Evolutionary conservation across 345 rosid genomes (phyloP).

Genomic region (Populus euphratica): DNA sequence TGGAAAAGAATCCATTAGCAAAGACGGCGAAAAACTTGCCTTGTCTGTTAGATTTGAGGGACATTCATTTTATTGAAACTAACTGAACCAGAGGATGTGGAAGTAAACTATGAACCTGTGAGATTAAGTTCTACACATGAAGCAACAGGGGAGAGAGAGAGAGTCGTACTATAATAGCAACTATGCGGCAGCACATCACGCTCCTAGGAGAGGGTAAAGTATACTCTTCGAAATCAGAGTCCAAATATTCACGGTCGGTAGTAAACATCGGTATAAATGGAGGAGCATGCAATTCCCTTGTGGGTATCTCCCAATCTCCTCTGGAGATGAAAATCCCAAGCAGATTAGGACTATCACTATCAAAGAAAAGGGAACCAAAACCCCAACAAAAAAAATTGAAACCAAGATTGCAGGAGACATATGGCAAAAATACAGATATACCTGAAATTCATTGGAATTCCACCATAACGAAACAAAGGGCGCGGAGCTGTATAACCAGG

Average conservation of each 20-base stretch:
- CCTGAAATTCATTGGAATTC: slow-evolving; percentile 61
- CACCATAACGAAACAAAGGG: slow-evolving; percentile 50
- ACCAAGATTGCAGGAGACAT: neutral
- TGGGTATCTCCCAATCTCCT: slow-evolving; percentile 61
- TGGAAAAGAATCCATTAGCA: neutral
- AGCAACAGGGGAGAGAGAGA: slow-evolving; percentile 16
- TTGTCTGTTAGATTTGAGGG: neutral
- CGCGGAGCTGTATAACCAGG: slow-evolving; percentile 63
- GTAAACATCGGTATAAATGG: slow-evolving; percentile 46
- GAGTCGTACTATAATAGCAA: slow-evolving; percentile 58
- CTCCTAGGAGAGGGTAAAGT: slow-evolving; percentile 47
- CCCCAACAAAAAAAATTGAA: neutral
- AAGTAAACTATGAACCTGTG: neutral
- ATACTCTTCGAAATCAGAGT: slow-evolving; percentile 45
- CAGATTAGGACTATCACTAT: neutral
- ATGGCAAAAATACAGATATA: slow-evolving; percentile 15
- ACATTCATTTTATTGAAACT: neutral
- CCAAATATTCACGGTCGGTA: slow-evolving; percentile 34
- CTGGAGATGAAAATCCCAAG: slow-evolving; percentile 23
- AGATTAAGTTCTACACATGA: neutral
- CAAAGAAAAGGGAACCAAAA: neutral
- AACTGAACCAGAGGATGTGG: neutral
- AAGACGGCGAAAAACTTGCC: no score
- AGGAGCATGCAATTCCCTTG: slow-evolving; percentile 46
- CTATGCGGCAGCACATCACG: slow-evolving; percentile 60